phyloP scores from a whole-genome alignment of 2,329 filamentous ascomycete species.

The Aspergillus sp. region DNA sequence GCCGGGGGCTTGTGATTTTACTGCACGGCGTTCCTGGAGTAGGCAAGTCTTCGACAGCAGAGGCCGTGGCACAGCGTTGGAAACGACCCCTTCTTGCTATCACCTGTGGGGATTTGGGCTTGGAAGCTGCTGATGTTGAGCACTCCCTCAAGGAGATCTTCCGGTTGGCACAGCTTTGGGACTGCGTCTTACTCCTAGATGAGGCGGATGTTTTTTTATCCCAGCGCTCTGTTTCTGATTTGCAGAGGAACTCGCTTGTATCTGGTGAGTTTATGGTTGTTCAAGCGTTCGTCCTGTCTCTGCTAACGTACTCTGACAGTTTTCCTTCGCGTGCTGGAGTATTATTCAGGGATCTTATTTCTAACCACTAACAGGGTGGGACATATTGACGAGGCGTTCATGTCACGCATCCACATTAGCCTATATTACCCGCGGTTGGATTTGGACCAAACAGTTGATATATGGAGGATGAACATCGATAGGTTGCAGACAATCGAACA shows the following conservation, averaged over 20 bases:
- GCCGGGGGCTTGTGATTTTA: background rate
- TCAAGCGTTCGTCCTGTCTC: background rate
- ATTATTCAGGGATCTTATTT: constrained; percentile 47
- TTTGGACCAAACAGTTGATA: constrained; percentile 14
- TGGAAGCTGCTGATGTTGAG: constrained; percentile 35
- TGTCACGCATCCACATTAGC: constrained; percentile 47
- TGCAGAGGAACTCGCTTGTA: constrained; percentile 44
- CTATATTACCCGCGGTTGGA: constrained; percentile 40
- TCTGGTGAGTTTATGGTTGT: constrained; percentile 18
- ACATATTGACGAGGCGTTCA: constrained; percentile 50
- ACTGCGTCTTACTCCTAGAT: constrained; percentile 45
- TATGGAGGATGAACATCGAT: constrained; percentile 25
- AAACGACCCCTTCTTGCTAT: background rate
- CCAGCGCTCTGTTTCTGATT: constrained; percentile 31
- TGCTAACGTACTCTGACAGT: constrained; percentile 24
- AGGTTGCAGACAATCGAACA: background rate
- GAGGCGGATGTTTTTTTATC: constrained; percentile 48
- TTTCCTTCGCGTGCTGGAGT: constrained; percentile 50
- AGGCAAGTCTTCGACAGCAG: background rate
- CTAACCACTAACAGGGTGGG: constrained; percentile 54
- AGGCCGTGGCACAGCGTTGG: background rate
- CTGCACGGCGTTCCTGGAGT: background rate
- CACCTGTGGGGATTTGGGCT: constrained; percentile 44
- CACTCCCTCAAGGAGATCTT: constrained; percentile 28
- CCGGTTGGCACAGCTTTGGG: constrained; percentile 26